These are phyloP conservation scores for Piloderma croceum DNA, from an alignment of 768 basidiomycete species.

Conservation along the genomic window DNA sequence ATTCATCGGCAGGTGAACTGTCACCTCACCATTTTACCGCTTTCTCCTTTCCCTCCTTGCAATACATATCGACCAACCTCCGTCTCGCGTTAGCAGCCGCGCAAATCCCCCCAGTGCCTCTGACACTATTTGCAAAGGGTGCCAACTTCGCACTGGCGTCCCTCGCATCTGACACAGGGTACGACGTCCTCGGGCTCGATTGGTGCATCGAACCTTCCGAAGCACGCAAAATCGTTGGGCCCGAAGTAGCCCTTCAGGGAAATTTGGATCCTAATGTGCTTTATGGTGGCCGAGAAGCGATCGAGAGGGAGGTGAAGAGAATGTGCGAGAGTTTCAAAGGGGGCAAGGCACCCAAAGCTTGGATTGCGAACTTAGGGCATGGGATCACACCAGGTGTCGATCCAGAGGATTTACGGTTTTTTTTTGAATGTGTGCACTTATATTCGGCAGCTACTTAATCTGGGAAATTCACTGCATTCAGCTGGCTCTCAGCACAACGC, in stretches of 20 bases:
- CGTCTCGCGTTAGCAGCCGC: conserved; percentile 49
- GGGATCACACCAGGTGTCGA: conserved; percentile 95
- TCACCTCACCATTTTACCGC: conserved; percentile 78
- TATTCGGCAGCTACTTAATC: conserved; percentile 43
- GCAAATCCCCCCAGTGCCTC: conserved; percentile 56
- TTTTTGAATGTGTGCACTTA: conserved; percentile 85
- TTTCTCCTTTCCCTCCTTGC: conserved; percentile 79
- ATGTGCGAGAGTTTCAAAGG: conserved; percentile 76
- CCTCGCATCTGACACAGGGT: conserved; percentile 60
- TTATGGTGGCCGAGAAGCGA: conserved; percentile 81
- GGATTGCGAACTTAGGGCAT: conserved; percentile 97
- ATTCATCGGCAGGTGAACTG: conserved; percentile 93
- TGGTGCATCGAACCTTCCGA: conserved; percentile 82
- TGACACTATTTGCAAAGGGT: conserved; percentile 95
- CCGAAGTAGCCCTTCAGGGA: conserved; percentile 74
- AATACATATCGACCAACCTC: conserved; percentile 68
- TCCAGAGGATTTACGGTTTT: conserved; percentile 88
- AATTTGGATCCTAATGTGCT: conserved; percentile 89
- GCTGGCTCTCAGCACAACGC: conserved; percentile 4
- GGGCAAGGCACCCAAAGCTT: conserved; percentile 52
- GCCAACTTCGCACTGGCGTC: conserved; percentile 66
- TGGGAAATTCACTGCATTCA: background rate
- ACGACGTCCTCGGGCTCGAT: conserved; percentile 87
- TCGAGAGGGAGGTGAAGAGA: conserved; percentile 78
- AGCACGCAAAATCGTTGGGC: conserved; percentile 58